Conservation (phyloP, 495 filamentous ascomycete species). For the Letharia lupina region DNA sequence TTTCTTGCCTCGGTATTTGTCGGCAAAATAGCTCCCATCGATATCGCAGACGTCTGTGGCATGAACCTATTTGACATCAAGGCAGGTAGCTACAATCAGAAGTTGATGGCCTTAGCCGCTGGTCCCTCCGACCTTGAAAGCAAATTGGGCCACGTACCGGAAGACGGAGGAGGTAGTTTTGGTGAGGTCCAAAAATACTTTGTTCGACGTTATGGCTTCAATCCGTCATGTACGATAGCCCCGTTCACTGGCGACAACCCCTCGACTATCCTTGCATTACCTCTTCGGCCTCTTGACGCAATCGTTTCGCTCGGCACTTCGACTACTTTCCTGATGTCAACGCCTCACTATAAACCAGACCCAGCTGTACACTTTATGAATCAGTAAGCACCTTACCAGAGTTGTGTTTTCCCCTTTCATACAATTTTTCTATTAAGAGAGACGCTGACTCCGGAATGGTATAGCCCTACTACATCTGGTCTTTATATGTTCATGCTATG, state of each 20-base stretch:
- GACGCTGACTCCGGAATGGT: background rate
- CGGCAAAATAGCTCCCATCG: slow-evolving; percentile 75
- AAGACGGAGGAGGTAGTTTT: slow-evolving; percentile 71
- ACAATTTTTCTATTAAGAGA: background rate
- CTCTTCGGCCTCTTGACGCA: slow-evolving; percentile 75
- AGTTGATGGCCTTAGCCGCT: slow-evolving; percentile 67
- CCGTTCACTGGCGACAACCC: slow-evolving; percentile 96
- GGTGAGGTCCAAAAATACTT: slow-evolving; percentile 72
- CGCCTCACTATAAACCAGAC: slow-evolving; percentile 78
- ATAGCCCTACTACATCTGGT: slow-evolving; percentile 58
- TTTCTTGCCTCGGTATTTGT: slow-evolving; percentile 91
- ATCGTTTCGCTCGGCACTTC: slow-evolving; percentile 92
- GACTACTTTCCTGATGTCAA: slow-evolving; percentile 95
- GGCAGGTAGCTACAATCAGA: slow-evolving; percentile 59
- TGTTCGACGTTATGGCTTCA: slow-evolving; percentile 67
- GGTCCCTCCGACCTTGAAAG: slow-evolving; percentile 59
- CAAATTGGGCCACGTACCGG: slow-evolving; percentile 73
- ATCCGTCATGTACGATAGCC: slow-evolving; percentile 60
- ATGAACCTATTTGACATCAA: slow-evolving; percentile 96
- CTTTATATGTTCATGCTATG: slow-evolving; percentile 99
- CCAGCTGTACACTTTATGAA: slow-evolving; percentile 85
- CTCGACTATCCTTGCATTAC: slow-evolving; percentile 84
- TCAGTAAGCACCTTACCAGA: slow-evolving; percentile 33
- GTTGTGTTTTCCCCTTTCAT: background rate
- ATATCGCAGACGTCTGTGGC: slow-evolving; percentile 90